A percentile compares a stretch with the other conserved stretches of the same genome.
phyloP scores from a whole-genome alignment of 768 basidiomycete species.

The Peribolospora kevripleyi region DNA sequence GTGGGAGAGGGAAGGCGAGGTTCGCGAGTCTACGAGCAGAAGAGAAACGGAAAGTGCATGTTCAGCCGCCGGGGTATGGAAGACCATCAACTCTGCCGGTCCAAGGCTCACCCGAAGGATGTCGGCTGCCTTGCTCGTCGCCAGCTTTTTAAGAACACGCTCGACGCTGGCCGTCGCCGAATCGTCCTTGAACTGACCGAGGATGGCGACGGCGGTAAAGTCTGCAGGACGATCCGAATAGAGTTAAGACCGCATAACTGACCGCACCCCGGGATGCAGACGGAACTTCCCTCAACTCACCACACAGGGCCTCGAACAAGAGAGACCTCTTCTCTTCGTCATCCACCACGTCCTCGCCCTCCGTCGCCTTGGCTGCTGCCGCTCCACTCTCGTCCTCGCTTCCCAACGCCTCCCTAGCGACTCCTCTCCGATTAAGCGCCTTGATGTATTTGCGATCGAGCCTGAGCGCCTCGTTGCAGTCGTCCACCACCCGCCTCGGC shows the following conservation, averaged over 20 bases:
- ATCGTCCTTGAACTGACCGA: slow-evolving; percentile 76
- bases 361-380: too few relatives aligned
- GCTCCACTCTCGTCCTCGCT: slow-evolving; percentile 33
- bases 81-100: too few relatives aligned
- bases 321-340: too few relatives aligned
- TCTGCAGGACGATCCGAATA: slow-evolving; percentile 26
- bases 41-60: background rate
- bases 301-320: slow-evolving; percentile 10
- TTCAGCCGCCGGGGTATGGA: background rate
- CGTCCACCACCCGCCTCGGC: slow-evolving; percentile 52
- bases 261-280: background rate
- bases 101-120: slow-evolving; percentile 32
- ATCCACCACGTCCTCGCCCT: too few relatives aligned
- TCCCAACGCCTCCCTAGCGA: slow-evolving; percentile 53
- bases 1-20: slow-evolving; percentile 59
- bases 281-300: background rate
- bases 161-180: slow-evolving; percentile 57
- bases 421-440: slow-evolving; percentile 39
- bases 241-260: background rate
- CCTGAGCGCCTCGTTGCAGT: slow-evolving; percentile 69
- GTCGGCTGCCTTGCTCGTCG: slow-evolving; percentile 44
- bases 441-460: slow-evolving; percentile 66
- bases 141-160: slow-evolving; percentile 65
- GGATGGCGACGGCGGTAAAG: slow-evolving; percentile 85
- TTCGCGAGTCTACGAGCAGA: slow-evolving; percentile 34